These are phyloP conservation scores for Penicillium soppii DNA, from an alignment of 495 filamentous ascomycete species.

Conservation along the genomic window DNA sequence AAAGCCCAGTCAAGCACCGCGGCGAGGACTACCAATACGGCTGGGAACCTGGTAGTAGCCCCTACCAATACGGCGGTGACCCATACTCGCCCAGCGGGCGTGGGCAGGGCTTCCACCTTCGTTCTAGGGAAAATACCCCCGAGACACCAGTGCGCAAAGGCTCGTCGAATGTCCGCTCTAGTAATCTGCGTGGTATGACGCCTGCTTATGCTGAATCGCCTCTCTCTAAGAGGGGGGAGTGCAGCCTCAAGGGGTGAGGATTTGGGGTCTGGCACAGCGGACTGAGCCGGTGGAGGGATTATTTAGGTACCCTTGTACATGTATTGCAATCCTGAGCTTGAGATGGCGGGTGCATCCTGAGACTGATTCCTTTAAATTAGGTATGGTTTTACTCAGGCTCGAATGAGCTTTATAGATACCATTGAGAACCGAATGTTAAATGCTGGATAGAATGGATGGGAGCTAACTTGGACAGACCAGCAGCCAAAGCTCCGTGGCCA, in stretches of 20 bases:
- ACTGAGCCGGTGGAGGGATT: slow-evolving; percentile 10
- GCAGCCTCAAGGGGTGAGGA: slow-evolving; percentile 10
- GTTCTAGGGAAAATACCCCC: slow-evolving; percentile 41
- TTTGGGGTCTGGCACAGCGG: slow-evolving; percentile 10
- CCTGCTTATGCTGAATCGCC: slow-evolving; percentile 33
- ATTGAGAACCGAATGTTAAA: not conserved
- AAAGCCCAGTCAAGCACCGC: slow-evolving; percentile 63
- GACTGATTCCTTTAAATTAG: not conserved
- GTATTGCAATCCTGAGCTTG: slow-evolving; percentile 15
- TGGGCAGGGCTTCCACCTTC: slow-evolving; percentile 31
- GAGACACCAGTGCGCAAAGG: slow-evolving; percentile 31
- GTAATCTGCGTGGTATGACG: slow-evolving; percentile 25
- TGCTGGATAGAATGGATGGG: not conserved
- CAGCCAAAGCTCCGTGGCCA: not conserved
- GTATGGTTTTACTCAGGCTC: not conserved
- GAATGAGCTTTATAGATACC: not conserved
- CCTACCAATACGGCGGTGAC: slow-evolving; percentile 26
- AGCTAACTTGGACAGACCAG: not conserved
- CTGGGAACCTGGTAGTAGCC: slow-evolving; percentile 28
- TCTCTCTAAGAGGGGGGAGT: slow-evolving; percentile 24
- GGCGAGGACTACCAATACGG: slow-evolving; percentile 61
- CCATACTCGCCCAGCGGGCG: slow-evolving; percentile 31
- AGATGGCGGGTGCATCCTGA: not conserved
- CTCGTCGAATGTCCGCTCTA: slow-evolving; percentile 20
- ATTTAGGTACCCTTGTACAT: not conserved